phyloP scores from a whole-genome alignment of 164 flowering plant genomes.

The Cinnamomum micranthum region DNA sequence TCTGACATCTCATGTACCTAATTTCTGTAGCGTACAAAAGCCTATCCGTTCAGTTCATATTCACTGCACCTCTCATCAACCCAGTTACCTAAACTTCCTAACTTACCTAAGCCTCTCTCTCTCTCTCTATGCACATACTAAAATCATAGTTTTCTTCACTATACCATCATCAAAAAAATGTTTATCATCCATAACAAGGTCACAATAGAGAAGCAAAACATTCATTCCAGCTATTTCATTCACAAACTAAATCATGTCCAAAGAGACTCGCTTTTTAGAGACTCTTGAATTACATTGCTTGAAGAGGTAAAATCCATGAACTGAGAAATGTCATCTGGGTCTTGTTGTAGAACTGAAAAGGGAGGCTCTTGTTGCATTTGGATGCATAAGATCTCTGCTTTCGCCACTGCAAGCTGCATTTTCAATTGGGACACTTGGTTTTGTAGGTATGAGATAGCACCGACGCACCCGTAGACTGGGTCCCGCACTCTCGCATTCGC shows the following conservation, averaged over 20 bases:
- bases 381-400: constrained; percentile 74
- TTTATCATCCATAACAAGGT: not conserved
- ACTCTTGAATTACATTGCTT: constrained; percentile 63
- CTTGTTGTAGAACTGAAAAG: constrained; percentile 17
- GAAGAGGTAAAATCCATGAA: constrained; percentile 48
- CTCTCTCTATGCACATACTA: not conserved
- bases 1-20: too few species aligned
- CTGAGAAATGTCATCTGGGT: constrained; percentile 36
- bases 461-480: constrained; percentile 75
- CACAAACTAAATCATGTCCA: constrained; percentile 42
- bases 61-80: constrained; percentile 30
- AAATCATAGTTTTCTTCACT: too few species aligned
- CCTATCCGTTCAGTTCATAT: constrained; percentile 3
- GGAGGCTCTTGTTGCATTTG: constrained; percentile 69
- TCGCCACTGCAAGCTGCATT: constrained; percentile 78
- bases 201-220: not conserved
- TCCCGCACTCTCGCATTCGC: constrained; percentile 65
- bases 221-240: constrained; percentile 7
- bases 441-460: constrained; percentile 73
- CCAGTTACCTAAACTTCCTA: not conserved
- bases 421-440: constrained; percentile 65
- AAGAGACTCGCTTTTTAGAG: constrained; percentile 70
- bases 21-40: constrained; percentile 8
- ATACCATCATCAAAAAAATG: too few species aligned
- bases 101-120: not conserved